Evolutionary conservation across 345 rosid species (phyloP).

Genomic region (Barbarea vulgaris): DNA sequence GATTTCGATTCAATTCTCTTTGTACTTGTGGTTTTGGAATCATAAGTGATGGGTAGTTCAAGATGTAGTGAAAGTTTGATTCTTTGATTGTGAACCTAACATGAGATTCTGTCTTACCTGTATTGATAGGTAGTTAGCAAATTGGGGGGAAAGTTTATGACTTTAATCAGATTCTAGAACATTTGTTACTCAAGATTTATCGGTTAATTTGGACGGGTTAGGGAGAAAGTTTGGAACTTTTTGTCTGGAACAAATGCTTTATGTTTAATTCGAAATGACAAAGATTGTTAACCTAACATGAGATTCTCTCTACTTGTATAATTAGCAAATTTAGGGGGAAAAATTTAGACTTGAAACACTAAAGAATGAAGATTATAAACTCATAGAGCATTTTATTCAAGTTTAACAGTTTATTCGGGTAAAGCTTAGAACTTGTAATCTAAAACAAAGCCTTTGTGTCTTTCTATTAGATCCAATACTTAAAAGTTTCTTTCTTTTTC

Average conservation of each 20-base stretch:
- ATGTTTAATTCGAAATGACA: not conserved
- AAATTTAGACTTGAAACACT: not conserved
- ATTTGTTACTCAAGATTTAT: not conserved
- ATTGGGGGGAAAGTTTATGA: not conserved
- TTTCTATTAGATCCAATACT: not conserved
- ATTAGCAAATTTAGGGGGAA: not conserved
- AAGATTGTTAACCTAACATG: not conserved
- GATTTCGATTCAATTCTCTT: not conserved
- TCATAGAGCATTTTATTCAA: not conserved
- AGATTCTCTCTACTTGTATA: not conserved
- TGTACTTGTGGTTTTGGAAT: not conserved
- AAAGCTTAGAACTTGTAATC: not conserved
- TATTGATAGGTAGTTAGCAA: not conserved
- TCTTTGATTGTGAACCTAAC: not conserved
- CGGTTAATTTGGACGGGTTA: not conserved
- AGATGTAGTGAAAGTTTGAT: not conserved
- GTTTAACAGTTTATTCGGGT: not conserved
- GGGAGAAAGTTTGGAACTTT: not conserved
- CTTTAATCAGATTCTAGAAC: not conserved
- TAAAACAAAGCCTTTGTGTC: not conserved
- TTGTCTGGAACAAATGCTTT: not conserved
- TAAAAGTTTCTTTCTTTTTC: not conserved
- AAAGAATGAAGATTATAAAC: not conserved
- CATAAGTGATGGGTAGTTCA: not conserved
- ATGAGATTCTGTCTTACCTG: not conserved